Conservation (phyloP, 441 rosid species). For the Erodium trifolium region DNA sequence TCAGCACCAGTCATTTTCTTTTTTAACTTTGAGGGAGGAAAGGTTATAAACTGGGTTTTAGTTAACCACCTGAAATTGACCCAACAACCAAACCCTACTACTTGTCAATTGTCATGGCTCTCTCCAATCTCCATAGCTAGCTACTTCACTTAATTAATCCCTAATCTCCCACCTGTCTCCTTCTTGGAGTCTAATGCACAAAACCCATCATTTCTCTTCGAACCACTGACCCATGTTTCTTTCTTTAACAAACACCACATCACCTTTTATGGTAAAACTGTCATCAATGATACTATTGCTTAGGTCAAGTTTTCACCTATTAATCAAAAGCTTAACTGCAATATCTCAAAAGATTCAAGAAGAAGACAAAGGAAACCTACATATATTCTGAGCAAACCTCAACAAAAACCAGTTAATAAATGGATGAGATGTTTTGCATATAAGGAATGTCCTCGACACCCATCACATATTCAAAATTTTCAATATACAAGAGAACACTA, state of each 20-base stretch:
- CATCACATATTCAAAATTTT: neutral
- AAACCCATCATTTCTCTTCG: neutral
- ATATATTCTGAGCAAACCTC: slow-evolving; percentile 22
- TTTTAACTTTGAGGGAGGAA: neutral
- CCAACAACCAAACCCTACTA: slow-evolving; percentile 23
- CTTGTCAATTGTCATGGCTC: neutral
- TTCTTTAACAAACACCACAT: neutral
- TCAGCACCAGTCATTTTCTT: slow-evolving; percentile 11
- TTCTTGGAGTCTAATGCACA: slow-evolving; percentile 10
- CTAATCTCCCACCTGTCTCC: slow-evolving; percentile 15
- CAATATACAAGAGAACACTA: neutral
- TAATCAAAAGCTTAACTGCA: neutral
- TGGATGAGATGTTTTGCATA: slow-evolving; percentile 23
- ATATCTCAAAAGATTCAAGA: neutral
- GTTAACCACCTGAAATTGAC: slow-evolving; percentile 51
- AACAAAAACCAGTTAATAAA: slow-evolving; percentile 26
- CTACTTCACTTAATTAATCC: neutral
- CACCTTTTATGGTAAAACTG: neutral
- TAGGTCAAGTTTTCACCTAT: neutral
- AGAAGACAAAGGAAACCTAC: neutral
- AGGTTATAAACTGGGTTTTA: slow-evolving; percentile 25
- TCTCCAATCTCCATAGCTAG: neutral
- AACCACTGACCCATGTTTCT: slow-evolving; percentile 2
- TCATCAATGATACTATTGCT: neutral
- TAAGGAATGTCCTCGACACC: slow-evolving; percentile 26